phyloP scores from a whole-genome alignment of 805 yeast species.

The Wickerhamiella qilinensis region DNA sequence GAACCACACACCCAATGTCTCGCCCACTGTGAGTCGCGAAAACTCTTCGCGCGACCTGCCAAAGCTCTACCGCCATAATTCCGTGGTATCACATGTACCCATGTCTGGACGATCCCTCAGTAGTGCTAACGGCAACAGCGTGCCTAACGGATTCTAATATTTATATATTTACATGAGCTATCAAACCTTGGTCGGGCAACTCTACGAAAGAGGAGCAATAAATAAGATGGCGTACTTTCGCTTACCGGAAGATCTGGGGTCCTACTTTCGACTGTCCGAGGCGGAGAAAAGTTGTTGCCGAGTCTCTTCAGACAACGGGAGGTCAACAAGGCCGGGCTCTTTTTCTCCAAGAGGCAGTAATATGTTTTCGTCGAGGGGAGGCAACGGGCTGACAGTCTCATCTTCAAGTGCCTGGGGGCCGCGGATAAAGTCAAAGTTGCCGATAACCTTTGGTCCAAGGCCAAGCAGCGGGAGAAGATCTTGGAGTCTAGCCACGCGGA shows the following conservation, averaged over 20 bases:
- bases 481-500: not conserved
- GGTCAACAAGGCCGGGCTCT: slow-evolving; percentile 3
- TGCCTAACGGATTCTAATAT: too few species aligned
- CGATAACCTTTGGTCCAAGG: not conserved
- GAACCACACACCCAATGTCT: not conserved
- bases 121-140: not conserved
- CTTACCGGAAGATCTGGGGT: too few species aligned
- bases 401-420: not conserved
- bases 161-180: too few species aligned
- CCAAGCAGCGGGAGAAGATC: slow-evolving; percentile 2
- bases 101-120: not conserved
- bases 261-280: too few species aligned
- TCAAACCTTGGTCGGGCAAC: too few species aligned
- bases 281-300: too few species aligned
- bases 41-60: not conserved
- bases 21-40: not conserved
- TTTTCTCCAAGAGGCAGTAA: slow-evolving; percentile 4
- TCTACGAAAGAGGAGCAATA: too few species aligned
- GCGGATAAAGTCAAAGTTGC: not conserved
- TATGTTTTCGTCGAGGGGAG: not conserved
- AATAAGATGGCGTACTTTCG: too few species aligned
- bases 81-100: not conserved
- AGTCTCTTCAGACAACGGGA: too few species aligned
- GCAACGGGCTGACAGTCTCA: not conserved
- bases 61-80: not conserved